Evolutionary conservation across 2,329 filamentous ascomycete genomes (phyloP).

Genomic region (Boeremia exigua): DNA sequence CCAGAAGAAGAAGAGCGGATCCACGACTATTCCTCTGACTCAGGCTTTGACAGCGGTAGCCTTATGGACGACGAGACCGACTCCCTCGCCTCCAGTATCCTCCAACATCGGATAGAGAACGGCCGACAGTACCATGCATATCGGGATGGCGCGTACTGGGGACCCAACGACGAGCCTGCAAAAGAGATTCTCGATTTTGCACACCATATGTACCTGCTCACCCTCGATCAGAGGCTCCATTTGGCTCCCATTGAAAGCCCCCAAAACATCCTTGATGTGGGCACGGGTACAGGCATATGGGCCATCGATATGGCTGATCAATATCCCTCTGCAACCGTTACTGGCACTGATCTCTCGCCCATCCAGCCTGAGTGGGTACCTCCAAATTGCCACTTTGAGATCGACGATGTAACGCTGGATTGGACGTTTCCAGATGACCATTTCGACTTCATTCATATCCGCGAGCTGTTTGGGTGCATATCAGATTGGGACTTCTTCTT

Average conservation of each 20-base stretch:
- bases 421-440: constrained; percentile 50
- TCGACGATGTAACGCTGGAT: constrained; percentile 53
- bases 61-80: constrained; percentile 45
- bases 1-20: constrained; percentile 9
- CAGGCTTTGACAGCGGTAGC: constrained; percentile 46
- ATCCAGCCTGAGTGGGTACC: constrained; percentile 58
- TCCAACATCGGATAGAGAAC: constrained; percentile 47
- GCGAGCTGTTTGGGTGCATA: constrained; percentile 54
- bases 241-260: constrained; percentile 43
- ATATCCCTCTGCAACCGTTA: constrained; percentile 39
- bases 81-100: constrained; percentile 44
- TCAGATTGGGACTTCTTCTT: constrained; percentile 55
- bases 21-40: constrained; percentile 36
- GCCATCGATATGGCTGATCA: constrained; percentile 44
- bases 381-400: constrained; percentile 55
- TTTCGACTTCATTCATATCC: constrained; percentile 56
- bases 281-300: constrained; percentile 48
- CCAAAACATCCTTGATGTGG: constrained; percentile 41
- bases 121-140: constrained; percentile 48
- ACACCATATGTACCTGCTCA: constrained; percentile 48
- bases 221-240: constrained; percentile 42
- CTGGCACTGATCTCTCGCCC: constrained; percentile 57
- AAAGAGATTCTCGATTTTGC: constrained; percentile 55
- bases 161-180: constrained; percentile 53
- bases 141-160: constrained; percentile 47